phyloP scores from a whole-genome alignment of 169 alveolate species.

The Plasmodium cynomolgi region DNA sequence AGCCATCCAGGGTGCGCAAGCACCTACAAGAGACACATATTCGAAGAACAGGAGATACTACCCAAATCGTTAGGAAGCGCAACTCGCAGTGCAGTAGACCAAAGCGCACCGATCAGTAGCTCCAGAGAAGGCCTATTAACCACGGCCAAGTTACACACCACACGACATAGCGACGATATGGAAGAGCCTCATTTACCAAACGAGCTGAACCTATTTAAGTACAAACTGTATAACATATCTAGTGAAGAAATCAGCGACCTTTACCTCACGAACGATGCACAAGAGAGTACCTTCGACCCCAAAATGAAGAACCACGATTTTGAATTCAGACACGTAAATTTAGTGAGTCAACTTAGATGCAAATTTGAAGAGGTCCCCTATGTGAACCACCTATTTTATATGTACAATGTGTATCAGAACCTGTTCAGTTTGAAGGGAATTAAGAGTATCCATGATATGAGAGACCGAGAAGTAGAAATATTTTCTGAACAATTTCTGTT shows the following conservation, averaged over 20 bases:
- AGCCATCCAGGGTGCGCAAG: neutral
- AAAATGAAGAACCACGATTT: neutral
- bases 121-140: neutral
- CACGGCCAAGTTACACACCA: too few species aligned
- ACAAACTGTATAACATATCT: conserved; percentile 37
- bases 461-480: neutral
- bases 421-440: conserved; percentile 24
- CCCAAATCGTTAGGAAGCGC: neutral
- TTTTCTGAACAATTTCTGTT: conserved; percentile 1
- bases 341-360: conserved; percentile 15
- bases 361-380: conserved; percentile 23
- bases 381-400: conserved; percentile 37
- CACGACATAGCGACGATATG: neutral
- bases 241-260: conserved; percentile 44
- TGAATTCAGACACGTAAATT: conserved; percentile 15
- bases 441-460: conserved; percentile 20
- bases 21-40: neutral
- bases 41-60: neutral
- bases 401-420: conserved; percentile 15
- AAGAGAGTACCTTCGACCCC: neutral
- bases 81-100: neutral
- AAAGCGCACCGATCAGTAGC: neutral
- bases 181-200: neutral
- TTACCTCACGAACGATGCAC: conserved; percentile 19
- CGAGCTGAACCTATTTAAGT: conserved; percentile 30